Percentiles rank a stretch among this genome's conserved stretches.
These are phyloP conservation scores for Chytridiales sp. DNA, from an alignment of 371 early-diverging fungal species.

Conservation along the genomic window DNA sequence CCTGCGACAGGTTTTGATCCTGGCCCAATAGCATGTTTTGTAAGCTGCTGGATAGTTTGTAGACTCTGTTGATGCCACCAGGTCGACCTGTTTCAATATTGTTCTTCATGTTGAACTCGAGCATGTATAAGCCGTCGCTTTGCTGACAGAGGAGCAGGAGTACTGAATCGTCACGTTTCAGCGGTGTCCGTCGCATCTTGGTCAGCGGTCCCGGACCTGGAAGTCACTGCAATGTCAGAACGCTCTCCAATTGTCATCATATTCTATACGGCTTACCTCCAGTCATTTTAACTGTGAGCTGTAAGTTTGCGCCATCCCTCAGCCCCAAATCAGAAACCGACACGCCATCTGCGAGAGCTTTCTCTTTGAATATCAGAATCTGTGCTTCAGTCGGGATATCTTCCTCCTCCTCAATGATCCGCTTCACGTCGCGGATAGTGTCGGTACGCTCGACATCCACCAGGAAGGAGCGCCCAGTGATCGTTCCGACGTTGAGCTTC, in stretches of 20 bases:
- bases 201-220: slow-evolving; percentile 48
- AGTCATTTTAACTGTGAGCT: slow-evolving; percentile 47
- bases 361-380: slow-evolving; percentile 42
- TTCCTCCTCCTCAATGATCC: slow-evolving; percentile 34
- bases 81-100: neutral
- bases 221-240: neutral
- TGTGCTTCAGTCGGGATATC: slow-evolving; percentile 39
- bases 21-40: neutral
- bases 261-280: slow-evolving; percentile 30
- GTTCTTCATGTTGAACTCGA: slow-evolving; percentile 46
- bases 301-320: slow-evolving; percentile 35
- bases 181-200: slow-evolving; percentile 18
- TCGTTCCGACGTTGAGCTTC: slow-evolving; percentile 38
- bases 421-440: slow-evolving; percentile 44
- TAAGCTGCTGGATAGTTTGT: slow-evolving; percentile 20
- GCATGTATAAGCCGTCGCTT: slow-evolving; percentile 48
- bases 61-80: slow-evolving; percentile 7
- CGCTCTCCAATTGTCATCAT: neutral
- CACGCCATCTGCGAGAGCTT: slow-evolving; percentile 23
- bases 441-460: slow-evolving; percentile 28
- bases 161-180: slow-evolving; percentile 39
- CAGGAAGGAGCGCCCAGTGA: slow-evolving; percentile 39
- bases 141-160: slow-evolving; percentile 49
- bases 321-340: slow-evolving; percentile 34
- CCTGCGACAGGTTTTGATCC: neutral